Evolutionary conservation across 306 rosid species (phyloP), one percentile per base, ranked within the genome.

Genomic region (Vicia faba): DNA sequence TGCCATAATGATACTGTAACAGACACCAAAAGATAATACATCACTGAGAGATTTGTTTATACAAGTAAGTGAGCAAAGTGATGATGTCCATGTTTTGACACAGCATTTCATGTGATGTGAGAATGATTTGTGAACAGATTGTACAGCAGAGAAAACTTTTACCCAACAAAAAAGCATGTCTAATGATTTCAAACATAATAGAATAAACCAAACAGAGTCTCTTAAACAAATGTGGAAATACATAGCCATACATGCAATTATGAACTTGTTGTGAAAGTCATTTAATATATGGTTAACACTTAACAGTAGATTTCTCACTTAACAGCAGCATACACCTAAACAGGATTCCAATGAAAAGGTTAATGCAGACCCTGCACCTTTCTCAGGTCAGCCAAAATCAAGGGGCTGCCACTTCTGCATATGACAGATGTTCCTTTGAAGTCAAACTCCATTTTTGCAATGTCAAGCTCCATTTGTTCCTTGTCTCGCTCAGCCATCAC

Each of bases 401-500:
- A 78, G 36, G 97, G 96, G 73, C 96, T 91, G 67, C 97, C 97
- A 79, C 85, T 88, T 88, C 96, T 84, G 84, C 97, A 91, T 61
- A 91, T 91, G 70, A 91, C 93, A 15, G 93, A 86, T 41, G 97
- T 88, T 77, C 97, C 97, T 74, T 81, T 91, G 71, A 88, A 88
- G 80, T 88, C 80, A 79, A 91, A 88, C 77, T 91, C 97, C 97
- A 91, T 88, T 86, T 86, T 91, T 57, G 87, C 87, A 81, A 91
- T 88, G 81, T 91, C 96, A 78, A 91, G 86, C 79, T 91, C 97
- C 96, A 91, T 91, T 75, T 91, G 91, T 76, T 91, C 97, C 78
- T 91, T 91, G 84, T 91, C 96, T 69, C 87, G 82, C 79, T 91
- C 96, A 76, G 96, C 96, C 97, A 91, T 91, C 72, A 91, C 97